A percentile compares a stretch with the other conserved stretches of the same genome.
Evolutionary conservation across 225 moss, liverwort and hornwort species (phyloP).

Genomic region (Antitrichia curtipendula): DNA sequence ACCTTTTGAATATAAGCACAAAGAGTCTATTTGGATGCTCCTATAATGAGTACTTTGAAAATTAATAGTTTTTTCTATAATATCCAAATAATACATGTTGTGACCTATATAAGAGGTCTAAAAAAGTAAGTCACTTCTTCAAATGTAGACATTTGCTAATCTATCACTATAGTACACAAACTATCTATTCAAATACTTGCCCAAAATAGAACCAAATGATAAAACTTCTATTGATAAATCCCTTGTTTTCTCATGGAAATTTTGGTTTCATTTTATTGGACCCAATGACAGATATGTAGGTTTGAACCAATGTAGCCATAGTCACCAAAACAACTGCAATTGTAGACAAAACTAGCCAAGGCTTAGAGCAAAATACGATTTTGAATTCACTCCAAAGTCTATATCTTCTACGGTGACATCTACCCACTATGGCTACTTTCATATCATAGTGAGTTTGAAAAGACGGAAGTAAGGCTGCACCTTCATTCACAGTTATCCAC

Average conservation of each 20-base stretch:
- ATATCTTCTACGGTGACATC: background rate
- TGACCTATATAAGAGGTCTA: too few species aligned
- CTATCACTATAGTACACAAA: too few species aligned
- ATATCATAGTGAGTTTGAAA: background rate
- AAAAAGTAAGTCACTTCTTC: too few species aligned
- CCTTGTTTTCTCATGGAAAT: background rate
- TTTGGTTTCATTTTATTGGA: background rate
- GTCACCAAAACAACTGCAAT: background rate
- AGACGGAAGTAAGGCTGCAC: fast-evolving
- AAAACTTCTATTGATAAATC: too few species aligned
- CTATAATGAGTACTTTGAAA: too few species aligned
- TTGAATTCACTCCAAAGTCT: background rate
- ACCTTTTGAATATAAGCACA: too few species aligned
- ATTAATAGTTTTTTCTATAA: too few species aligned
- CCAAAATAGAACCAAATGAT: too few species aligned
- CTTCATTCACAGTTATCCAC: background rate
- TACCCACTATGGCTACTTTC: background rate
- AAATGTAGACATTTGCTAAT: too few species aligned
- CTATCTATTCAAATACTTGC: too few species aligned
- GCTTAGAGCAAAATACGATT: background rate
- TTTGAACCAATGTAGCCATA: background rate
- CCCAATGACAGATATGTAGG: background rate
- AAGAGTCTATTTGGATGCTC: too few species aligned
- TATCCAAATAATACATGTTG: too few species aligned
- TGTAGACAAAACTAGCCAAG: background rate